Conservation (phyloP, 768 basidiomycete genomes). For the Lyophyllum semitale region DNA sequence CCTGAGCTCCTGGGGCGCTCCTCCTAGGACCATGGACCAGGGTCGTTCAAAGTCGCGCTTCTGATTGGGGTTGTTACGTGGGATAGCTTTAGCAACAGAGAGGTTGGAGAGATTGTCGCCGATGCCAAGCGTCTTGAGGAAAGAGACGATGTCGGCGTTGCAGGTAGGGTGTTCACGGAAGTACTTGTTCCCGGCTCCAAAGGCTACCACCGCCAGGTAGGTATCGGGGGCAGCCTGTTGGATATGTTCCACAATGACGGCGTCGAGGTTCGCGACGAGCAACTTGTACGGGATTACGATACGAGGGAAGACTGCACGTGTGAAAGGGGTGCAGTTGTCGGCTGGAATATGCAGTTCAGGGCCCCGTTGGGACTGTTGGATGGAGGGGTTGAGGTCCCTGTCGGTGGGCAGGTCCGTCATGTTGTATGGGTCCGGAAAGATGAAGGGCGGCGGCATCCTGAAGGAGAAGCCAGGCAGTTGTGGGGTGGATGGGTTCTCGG, state of each 20-base stretch:
- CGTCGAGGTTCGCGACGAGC: slow-evolving; percentile 1
- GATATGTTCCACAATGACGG: no score
- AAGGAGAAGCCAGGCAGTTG: no score
- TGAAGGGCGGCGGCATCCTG: no score
- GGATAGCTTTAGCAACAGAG: background rate
- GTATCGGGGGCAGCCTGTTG: no score
- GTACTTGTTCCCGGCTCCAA: background rate
- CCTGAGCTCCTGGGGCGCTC: background rate
- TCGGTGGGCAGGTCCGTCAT: no score
- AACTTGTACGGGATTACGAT: background rate
- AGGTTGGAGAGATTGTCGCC: background rate
- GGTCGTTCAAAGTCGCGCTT: background rate
- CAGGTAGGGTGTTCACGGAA: background rate
- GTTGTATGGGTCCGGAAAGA: no score
- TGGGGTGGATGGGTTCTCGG: no score
- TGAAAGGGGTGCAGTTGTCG: background rate
- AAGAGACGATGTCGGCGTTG: background rate
- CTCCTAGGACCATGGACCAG: slow-evolving; percentile 2
- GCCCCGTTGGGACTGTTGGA: no score
- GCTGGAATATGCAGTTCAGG: no score
- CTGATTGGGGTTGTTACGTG: background rate
- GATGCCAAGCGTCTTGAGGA: background rate
- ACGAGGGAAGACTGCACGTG: background rate
- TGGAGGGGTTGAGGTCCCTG: no score
- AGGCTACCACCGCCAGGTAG: background rate